Base-by-base conservation (phyloP, 176 grass and related monocot species). In the Tillandsia leiboldiana region DNA sequence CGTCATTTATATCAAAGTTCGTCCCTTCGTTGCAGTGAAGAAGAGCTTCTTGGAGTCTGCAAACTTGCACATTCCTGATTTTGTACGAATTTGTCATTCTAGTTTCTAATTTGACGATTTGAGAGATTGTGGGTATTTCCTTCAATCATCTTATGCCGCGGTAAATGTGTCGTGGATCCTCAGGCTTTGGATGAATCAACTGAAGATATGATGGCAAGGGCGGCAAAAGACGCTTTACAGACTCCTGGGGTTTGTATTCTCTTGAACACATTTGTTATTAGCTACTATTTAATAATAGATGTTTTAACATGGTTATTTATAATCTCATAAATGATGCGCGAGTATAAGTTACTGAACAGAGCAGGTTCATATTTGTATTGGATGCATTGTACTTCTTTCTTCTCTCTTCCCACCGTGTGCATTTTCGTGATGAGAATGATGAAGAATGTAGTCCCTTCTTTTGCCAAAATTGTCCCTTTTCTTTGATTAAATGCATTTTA, bases 201-300 rank as follows among this genome's bases (percentile, higher is more conserved):
- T 23, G 67, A 83, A 70, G 70, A 61, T 47, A 64, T 88, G 72
- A 77, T 75, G 79, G 54, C 49, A n/a, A 83, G 92, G 61, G 65
- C 56, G 61, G 65, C 56, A 70, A 56, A 49, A 69, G 77, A 75
- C 65, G 64, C 77, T 77, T 79, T 87, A 20, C 79, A 83, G 75
- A 93, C 89, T 75, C 89, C 94, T 23, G 84, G 86, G 87, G 94
- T 93, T 64, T 72, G 70, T 77, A 80, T 73, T 76, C 22, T 23
- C 7, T 61, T 61, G 1, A 22, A 9, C 56, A 23, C 22, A 61
- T n/a, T 23, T 61, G 33, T 59, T 47, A 27, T 26, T 23, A 23
- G 51, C n/a, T 12, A 27, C 22, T 53, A 12, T 52, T 73, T 58
- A 42, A 7, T 42, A 42, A 42, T 42, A 42, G 33, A 42, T 42